A percentile compares a stretch with the other conserved stretches of the same genome.
Conservation (phyloP, 2,329 filamentous ascomycete genomes). For the Alternaria sp. region DNA sequence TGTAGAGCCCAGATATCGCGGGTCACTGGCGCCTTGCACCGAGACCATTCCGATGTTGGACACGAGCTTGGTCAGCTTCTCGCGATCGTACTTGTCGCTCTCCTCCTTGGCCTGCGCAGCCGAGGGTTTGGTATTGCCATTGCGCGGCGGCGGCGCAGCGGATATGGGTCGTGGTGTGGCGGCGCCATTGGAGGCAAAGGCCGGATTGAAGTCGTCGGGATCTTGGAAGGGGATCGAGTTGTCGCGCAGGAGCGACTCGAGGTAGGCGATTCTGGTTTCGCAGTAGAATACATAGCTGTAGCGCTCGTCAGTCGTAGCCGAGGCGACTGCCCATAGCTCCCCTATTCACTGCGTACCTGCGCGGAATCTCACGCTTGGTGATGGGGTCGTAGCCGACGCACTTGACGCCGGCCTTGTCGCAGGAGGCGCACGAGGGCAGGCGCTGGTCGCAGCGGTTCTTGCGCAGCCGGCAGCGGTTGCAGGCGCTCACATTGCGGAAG, state of each 20-base stretch:
- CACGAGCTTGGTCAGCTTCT: conserved; percentile 69
- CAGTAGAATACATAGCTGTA: conserved; percentile 90
- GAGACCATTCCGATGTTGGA: conserved; percentile 77
- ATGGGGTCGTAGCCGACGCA: conserved; percentile 97
- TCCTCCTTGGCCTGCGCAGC: conserved; percentile 30
- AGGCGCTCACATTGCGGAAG: conserved; percentile 76
- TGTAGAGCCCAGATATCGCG: conserved; percentile 80
- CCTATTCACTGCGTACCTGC: conserved; percentile 55
- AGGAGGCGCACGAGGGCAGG: conserved; percentile 86
- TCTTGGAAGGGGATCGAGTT: conserved; percentile 76
- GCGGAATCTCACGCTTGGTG: conserved; percentile 92
- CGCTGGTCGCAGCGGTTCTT: conserved; percentile 97
- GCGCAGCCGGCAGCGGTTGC: conserved; percentile 82
- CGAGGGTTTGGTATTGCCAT: conserved; percentile 25
- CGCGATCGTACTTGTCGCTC: conserved; percentile 62
- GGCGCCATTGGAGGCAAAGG: conserved; percentile 45
- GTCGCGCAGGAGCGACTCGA: conserved; percentile 75
- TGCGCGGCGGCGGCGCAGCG: conserved; percentile 28
- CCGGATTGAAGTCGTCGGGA: conserved; percentile 66
- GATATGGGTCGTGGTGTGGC: conserved; percentile 11
- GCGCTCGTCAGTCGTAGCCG: conserved; percentile 12
- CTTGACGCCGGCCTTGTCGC: conserved; percentile 87
- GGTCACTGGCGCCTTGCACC: conserved; percentile 77
- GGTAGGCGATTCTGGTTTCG: conserved; percentile 81
- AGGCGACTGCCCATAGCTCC: conserved; percentile 3